Evolutionary conservation across 73 alveolate species (phyloP), one percentile per base, ranked within the genome.

Genomic region (Paramecium sexaurelia): DNA sequence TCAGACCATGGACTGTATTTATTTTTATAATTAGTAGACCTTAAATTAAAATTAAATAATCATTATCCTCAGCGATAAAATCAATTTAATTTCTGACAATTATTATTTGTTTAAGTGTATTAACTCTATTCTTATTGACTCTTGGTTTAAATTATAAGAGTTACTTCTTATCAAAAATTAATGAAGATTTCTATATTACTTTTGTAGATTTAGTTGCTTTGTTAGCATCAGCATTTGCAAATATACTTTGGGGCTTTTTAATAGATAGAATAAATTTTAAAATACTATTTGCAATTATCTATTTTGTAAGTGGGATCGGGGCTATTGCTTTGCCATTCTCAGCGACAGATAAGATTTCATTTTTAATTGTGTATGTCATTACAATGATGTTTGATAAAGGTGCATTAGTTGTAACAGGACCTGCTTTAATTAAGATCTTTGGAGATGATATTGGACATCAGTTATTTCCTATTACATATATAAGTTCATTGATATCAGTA

Each of bases 401-500:
- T 6, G 90, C 71, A 36, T 24, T 78, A 11, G 90, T 78, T 19
- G 55, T 78, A 10, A 39, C 55, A 26, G 90, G 90, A 5, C 90
- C 90, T 24, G 90, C 73, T 5, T 78, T 78, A 33, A 29, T 78
- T 5, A 78, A 78, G 43, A 39, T 78, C 13, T 78, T 41, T 24
- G 90, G 90, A 24, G 45, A 78, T 78, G 75, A 78, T 29, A 22
- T 78, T 20, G 90, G 90, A 33, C 90, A 78, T 78, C 55, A 78
- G 41, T 78, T 78, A 78, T 37, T 41, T n/a, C 90, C 90, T 22
- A 19, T 78, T 13, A 78, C 90, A 17, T 45, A 78, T 78, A 41
- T 26, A 5, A 61, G 90, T 24, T 22, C 45, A n/a, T 40, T 78
- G 41, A 9, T 43, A 11, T 56, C 90, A 6, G 19, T 78, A 6